phyloP scores from a whole-genome alignment of 192 early-diverging fungal genomes.

The Umbelopsis sp. region DNA sequence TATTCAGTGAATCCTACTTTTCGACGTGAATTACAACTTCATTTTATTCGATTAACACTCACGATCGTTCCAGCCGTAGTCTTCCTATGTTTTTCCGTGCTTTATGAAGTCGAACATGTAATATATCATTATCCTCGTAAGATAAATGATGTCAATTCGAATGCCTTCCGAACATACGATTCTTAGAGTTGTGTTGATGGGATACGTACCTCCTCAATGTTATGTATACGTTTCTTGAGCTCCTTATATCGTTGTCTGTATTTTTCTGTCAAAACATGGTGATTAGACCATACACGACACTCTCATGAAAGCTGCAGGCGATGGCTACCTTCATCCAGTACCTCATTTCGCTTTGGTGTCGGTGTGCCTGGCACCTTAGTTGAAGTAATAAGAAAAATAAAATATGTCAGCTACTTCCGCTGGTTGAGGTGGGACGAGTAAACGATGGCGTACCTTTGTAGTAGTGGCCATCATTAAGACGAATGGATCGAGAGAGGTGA shows the following conservation, averaged over 20 bases:
- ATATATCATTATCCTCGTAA: slow-evolving; percentile 52
- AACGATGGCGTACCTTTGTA: background rate
- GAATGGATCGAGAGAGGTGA: background rate
- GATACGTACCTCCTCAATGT: slow-evolving; percentile 49
- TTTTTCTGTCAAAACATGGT: slow-evolving; percentile 2
- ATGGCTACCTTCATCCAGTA: background rate
- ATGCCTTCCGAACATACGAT: background rate
- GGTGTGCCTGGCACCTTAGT: slow-evolving; percentile 8
- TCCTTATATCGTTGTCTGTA: slow-evolving; percentile 48
- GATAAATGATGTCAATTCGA: background rate
- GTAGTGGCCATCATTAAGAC: background rate
- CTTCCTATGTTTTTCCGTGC: slow-evolving; percentile 51
- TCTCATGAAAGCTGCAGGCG: background rate
- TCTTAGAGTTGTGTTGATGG: background rate
- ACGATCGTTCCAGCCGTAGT: slow-evolving; percentile 50
- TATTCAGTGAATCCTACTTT: too few species aligned
- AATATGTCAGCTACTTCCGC: slow-evolving; percentile 8
- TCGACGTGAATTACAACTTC: background rate
- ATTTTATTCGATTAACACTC: slow-evolving; percentile 15
- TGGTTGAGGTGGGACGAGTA: background rate
- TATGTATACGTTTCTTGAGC: slow-evolving; percentile 50
- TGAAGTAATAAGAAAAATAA: background rate
- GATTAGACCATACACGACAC: background rate
- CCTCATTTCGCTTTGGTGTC: slow-evolving; percentile 10
- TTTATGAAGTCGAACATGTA: slow-evolving; percentile 49